Evolutionary conservation across 108 stramenopile genomes (phyloP).

Genomic region (Fragilaria radians): DNA sequence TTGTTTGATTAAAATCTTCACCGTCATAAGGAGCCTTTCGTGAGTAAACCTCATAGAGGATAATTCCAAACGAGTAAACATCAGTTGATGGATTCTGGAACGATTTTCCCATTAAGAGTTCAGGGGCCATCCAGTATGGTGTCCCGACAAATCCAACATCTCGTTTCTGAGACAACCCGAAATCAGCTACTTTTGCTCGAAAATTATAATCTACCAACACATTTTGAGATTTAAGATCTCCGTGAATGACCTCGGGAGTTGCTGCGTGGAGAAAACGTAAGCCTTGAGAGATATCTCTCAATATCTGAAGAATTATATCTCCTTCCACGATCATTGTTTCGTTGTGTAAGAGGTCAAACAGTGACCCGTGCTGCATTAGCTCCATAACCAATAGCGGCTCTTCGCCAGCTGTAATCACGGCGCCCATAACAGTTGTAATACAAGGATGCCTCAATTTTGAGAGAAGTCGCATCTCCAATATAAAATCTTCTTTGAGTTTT

Average conservation of each 20-base stretch:
- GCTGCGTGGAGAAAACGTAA: conserved; percentile 60
- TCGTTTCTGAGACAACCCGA: conserved; percentile 39
- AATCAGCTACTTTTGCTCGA: conserved; percentile 57
- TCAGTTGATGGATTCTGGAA: conserved; percentile 38
- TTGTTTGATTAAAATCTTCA: conserved; percentile 28
- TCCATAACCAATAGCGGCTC: conserved; percentile 52
- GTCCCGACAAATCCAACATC: conserved; percentile 58
- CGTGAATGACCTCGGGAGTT: conserved; percentile 49
- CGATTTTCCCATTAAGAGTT: conserved; percentile 42
- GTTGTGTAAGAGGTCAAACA: conserved; percentile 55
- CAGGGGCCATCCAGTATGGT: conserved; percentile 97
- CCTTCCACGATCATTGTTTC: conserved; percentile 38
- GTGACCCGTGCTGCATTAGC: conserved; percentile 46
- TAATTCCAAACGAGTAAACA: conserved; percentile 60
- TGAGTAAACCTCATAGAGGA: conserved; percentile 47
- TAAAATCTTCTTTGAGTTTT: conserved; percentile 34
- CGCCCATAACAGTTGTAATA: conserved; percentile 55
- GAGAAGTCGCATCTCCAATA: conserved; percentile 54
- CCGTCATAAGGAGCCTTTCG: conserved; percentile 49
- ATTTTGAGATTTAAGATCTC: conserved; percentile 54
- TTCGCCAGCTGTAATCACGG: conserved; percentile 26
- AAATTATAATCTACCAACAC: conserved; percentile 48
- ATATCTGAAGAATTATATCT: conserved; percentile 40
- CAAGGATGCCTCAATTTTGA: conserved; percentile 57
- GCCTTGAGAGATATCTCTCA: conserved; percentile 50